These are phyloP conservation scores for Isatis lusitanica DNA, from an alignment of 441 rosid species.

Conservation along the genomic window DNA sequence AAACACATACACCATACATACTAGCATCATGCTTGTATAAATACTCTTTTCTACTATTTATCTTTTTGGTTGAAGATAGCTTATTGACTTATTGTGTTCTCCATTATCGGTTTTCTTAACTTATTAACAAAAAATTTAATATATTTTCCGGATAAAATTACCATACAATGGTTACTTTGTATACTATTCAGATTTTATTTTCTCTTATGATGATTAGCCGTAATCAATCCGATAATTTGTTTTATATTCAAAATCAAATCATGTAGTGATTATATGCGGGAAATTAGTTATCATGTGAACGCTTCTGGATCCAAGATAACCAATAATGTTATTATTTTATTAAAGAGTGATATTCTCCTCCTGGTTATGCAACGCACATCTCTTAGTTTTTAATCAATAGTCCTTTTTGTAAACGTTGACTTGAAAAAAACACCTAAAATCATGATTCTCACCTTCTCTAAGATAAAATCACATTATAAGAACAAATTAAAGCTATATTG, in stretches of 20 bases:
- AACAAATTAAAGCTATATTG: not conserved
- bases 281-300: conserved; percentile 1
- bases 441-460: conserved; percentile 4
- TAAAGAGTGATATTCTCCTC: not conserved
- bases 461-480: not conserved
- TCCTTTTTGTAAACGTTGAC: conserved; percentile 13
- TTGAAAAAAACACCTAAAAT: not conserved
- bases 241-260: not conserved
- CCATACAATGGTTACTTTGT: not conserved
- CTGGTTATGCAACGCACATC: conserved; percentile 16
- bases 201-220: not conserved
- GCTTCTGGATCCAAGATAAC: not conserved
- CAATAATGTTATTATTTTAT: conserved; percentile 4
- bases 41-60: not conserved
- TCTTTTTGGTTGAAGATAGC: not conserved
- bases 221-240: not conserved
- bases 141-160: not conserved
- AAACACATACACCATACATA: not conserved
- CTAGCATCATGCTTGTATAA: not conserved
- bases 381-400: not conserved
- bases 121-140: not conserved
- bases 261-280: not conserved
- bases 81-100: conserved; percentile 2
- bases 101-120: not conserved
- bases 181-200: not conserved